phyloP scores from a whole-genome alignment of 495 filamentous ascomycete species.

The Hypoxylon trugodes region DNA sequence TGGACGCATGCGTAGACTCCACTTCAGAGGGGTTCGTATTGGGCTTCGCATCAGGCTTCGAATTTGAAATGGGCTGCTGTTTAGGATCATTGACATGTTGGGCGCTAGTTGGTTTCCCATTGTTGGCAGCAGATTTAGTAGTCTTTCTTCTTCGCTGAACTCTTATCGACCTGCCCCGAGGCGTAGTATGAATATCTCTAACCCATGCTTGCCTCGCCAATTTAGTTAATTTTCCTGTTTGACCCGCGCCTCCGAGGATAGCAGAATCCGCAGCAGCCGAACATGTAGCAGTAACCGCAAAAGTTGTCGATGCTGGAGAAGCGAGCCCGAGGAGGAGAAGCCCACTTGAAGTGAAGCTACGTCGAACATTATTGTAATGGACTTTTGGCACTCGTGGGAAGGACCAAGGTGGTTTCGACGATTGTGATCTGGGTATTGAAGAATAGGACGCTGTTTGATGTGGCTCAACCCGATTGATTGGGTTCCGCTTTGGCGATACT shows the following conservation, averaged over 20 bases:
- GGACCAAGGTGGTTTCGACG: conserved; percentile 35
- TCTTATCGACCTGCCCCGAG: conserved; percentile 35
- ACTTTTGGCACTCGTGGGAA: conserved; percentile 30
- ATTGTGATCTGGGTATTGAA: conserved; percentile 27
- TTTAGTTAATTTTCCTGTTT: conserved; percentile 49
- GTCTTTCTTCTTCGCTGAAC: conserved; percentile 51
- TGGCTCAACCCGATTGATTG: conserved; percentile 26
- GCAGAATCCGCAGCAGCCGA: conserved; percentile 51
- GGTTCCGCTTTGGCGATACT: conserved; percentile 43
- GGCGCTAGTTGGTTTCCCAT: conserved; percentile 13
- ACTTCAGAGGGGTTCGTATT: conserved; percentile 34
- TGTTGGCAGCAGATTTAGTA: conserved; percentile 33
- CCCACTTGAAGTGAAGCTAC: conserved; percentile 55
- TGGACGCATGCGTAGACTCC: conserved; percentile 48
- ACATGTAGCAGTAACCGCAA: conserved; percentile 52
- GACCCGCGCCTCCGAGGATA: conserved; percentile 41
- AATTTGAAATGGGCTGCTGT: not conserved
- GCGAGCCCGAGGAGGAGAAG: conserved; percentile 50
- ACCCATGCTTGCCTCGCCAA: conserved; percentile 51
- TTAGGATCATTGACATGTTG: conserved; percentile 28
- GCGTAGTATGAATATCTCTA: conserved; percentile 36
- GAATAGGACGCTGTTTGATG: conserved; percentile 30
- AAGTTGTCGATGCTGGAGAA: conserved; percentile 50
- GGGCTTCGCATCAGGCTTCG: conserved; percentile 21
- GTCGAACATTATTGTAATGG: conserved; percentile 45